Evolutionary conservation across 257 asterid genomes (phyloP).

Genomic region (Scutellaria barbata): DNA sequence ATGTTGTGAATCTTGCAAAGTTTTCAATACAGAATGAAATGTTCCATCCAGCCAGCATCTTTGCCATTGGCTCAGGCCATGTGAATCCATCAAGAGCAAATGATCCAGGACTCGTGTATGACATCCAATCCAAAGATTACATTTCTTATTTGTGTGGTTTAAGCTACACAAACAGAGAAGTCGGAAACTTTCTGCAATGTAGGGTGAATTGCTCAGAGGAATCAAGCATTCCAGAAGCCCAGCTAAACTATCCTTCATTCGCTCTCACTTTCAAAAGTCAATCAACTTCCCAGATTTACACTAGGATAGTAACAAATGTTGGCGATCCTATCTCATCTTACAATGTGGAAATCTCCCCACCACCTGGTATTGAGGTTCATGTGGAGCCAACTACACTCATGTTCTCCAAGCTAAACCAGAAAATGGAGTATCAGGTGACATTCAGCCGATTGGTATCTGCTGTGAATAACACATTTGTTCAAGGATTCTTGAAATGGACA

Average conservation of each 20-base stretch:
- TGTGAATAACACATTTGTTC: slow-evolving; percentile 9
- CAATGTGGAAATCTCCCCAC: slow-evolving; percentile 29
- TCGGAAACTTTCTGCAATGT: slow-evolving; percentile 16
- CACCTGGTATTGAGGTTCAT: slow-evolving; percentile 35
- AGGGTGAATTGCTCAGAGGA: slow-evolving; percentile 35
- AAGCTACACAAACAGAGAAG: slow-evolving; percentile 39
- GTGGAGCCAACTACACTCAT: slow-evolving; percentile 39
- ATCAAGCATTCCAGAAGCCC: slow-evolving; percentile 38
- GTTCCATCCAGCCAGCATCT: slow-evolving; percentile 27
- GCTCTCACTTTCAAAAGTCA: slow-evolving; percentile 26
- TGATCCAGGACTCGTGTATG: slow-evolving; percentile 30
- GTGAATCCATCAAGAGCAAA: slow-evolving; percentile 45
- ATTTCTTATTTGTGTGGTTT: slow-evolving; percentile 53
- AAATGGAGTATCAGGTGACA: slow-evolving; percentile 43
- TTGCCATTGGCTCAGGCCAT: slow-evolving; percentile 51
- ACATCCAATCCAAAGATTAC: slow-evolving; percentile 48
- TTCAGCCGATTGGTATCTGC: slow-evolving; percentile 22
- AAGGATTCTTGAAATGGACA: slow-evolving; percentile 45
- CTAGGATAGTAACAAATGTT: slow-evolving; percentile 29
- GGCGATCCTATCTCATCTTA: slow-evolving; percentile 37
- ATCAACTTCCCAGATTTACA: slow-evolving; percentile 41
- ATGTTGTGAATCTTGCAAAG: background rate
- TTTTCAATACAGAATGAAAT: background rate
- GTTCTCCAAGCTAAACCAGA: slow-evolving; percentile 40
- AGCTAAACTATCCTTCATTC: slow-evolving; percentile 53